Evolutionary conservation across 164 flowering plant genomes (phyloP), one percentile per base, ranked within the genome.

Genomic region (Euptelea pleiosperma): DNA sequence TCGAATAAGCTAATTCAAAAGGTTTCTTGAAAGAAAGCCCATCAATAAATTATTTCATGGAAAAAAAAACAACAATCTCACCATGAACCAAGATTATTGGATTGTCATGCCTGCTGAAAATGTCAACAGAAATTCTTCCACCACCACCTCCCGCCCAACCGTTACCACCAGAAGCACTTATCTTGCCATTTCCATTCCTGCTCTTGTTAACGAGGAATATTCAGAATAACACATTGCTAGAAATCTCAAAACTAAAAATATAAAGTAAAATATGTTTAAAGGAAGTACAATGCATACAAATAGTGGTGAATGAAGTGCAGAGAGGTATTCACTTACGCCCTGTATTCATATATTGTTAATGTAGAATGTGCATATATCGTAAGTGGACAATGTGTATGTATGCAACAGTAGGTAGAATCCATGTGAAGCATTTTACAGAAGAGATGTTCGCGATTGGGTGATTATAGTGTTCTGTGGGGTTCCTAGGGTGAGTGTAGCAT

Each of bases 141-240:
- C 99, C 99, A 42, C 94, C 93, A 2, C 99, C 99, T 55, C 99
- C 99, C 58, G 74, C 96, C 76, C 75, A 88, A 62, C 99, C 99
- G 73, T 79, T 65, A 66, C 99, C 99, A 39, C 99, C 99, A 69
- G 79, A 82, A 35, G 97, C 96, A 81, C 95, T 83, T 61, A 90
- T 74, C 70, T 65, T 75, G 47, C 96, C 96, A 81, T 54, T 67
- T 67, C 99, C 99, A n/a, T 64, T 88, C 96, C 99, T 93, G 89
- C 77, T 59, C 77, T 69, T 71, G 60, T 73, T 24, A 67, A 57
- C 30, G 33, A 28, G 36, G 30, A 37, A n/a, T 28, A 60, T 30
- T 57, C 42, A 52, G 58, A 46, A 41, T 8, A 43, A 7, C 36
- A n/a, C 35, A 49, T 24, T 26, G 19, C 55, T 26, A 28, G 3